Base-by-base conservation (phyloP, 164 flowering plant genomes). In the Nymphaea colorata region DNA sequence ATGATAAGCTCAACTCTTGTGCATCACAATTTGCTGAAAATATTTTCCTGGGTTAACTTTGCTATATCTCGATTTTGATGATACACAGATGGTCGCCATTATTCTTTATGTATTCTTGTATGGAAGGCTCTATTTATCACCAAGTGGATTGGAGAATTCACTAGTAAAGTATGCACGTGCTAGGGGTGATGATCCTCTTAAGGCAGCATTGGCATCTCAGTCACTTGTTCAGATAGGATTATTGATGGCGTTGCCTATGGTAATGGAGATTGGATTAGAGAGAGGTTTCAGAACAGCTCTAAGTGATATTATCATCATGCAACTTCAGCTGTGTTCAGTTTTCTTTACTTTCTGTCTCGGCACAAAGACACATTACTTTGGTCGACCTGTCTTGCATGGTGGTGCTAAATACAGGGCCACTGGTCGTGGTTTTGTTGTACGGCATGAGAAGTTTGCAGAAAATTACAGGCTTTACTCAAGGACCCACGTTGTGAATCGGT, bases 391-490 rank as follows among this genome's bases (percentile, higher is more conserved):
- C 61, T 76, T 95, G 71, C 99, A 95, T 69, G 99, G 99, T 43
- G 99, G 99, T 44, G 98, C 99, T 42, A 87, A 86, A 75, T 95
- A 95, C 82, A 85, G 99, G 80, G 97, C 99, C 68, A 95, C 99
- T 53, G 99, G 99, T 2, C 93, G 98, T 76, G 97, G 98, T 47
- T 92, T 95, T 80, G 99, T 95, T 18, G 99, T 92, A 4, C 81
- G 86, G 43, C 98, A 95, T 71, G 97, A 87, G 74, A 95, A 89
- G 75, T 95, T 86, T 77, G 97, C 90, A 3, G 99, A 95, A 76
- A 95, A 95, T 69, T 95, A 95, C 74, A 82, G 99, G 72, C 74
- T 95, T 87, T 95, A 90, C 73, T 92, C 99, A 59, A 85, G 96
- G 73, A 92, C 98, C 77, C 99, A 95, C 77, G 92, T 95, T 72